Evolutionary conservation across 2,329 filamentous ascomycete genomes (phyloP), one percentile per base, ranked within the genome.

Genomic region (Aspergillus sp.): DNA sequence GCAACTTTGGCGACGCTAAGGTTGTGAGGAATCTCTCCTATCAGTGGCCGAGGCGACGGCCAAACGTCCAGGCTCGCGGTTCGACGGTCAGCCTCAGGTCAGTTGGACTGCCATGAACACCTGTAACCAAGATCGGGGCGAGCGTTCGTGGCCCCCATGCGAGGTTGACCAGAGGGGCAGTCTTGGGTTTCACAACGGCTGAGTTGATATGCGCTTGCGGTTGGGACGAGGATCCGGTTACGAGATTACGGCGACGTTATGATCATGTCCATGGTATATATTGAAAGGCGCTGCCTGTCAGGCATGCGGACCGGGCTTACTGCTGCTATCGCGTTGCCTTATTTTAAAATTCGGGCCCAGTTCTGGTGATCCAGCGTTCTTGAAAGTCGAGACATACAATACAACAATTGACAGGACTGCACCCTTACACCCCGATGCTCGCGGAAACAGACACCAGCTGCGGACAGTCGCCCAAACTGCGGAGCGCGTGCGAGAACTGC

Each of bases 401-500:
- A n/a, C n/a, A n/a, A n/a, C n/a, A n/a, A n/a, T n/a, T n/a, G n/a
- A n/a, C n/a, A n/a, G n/a, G n/a, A n/a, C n/a, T n/a, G n/a, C 12
- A n/a, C 3, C 25, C 7, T n/a, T 24, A 22, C 19, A 29, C 31
- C 25, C 7, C 30, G 34, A 58, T 58, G 54, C 45, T 52, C 24
- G 40, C 44, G 29, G 51, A 52, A 34, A 34, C 51, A 14, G 43
- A 47, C 34, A 36, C 36, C 30, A 50, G 34, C 26, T 44, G 41
- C 25, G 45, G 48, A 31, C 51, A 55, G 29, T 40, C 48, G 30
- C 55, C 55, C 24, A 57, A 57, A 36, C 52, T 59, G 13, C 55
- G 57, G 40, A 51, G 57, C 12, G 57, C 57, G 12, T 60, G 57
- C 32, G 57, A 60, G 39, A 57, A 58, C 20, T 60, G 57, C 43